Base-by-base conservation (phyloP, 495 filamentous ascomycete species). In the Hypoxylon trugodes region DNA sequence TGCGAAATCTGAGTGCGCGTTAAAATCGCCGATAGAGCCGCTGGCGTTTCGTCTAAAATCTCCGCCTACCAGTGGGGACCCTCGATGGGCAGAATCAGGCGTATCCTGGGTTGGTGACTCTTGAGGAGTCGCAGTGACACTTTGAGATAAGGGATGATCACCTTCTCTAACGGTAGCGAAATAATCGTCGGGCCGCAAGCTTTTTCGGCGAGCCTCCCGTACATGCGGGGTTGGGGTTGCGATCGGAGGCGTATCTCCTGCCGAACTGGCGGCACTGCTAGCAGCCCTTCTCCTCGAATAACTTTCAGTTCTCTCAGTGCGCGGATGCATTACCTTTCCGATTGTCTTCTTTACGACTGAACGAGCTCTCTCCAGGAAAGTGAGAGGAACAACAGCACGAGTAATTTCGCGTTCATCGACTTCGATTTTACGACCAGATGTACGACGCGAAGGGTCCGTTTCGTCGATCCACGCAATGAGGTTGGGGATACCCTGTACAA, bases 331-430 rank as follows among this genome's bases (percentile, higher is more conserved):
- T 40, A 90, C 79, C 65, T 84, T 86, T 15, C 75, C 79, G 3
- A 86, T 79, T 53, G 85, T 81, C 68, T 89, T 90, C 74, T 89
- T 90, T 60, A 92, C 76, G 5, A 81, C 84, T 10, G 86, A 89
- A 35, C 81, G 81, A 43, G 90, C 84, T 26, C 90, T 87, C 69
- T 96, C 89, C 5, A 98, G 82, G 59, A 97, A 86, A 3, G 88
- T 92, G 32, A 97, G 85, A 43, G 91, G 92, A 13, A 95, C 89
- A 59, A 99, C 96, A 47, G 95, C 96, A 36, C 85, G 86, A 21
- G 90, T 91, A 58, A 99, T 86, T 73, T 99, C 95, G 66, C 89
- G 86, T 48, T 89, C 89, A 10, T 95, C 93, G 42, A 99, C 90
- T 71, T 97, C 89, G 65, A 99, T 98, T 77, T 87, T 91, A 75